Base-by-base conservation (phyloP, 2,329 filamentous ascomycete species). In the Talaromyces sp. region DNA sequence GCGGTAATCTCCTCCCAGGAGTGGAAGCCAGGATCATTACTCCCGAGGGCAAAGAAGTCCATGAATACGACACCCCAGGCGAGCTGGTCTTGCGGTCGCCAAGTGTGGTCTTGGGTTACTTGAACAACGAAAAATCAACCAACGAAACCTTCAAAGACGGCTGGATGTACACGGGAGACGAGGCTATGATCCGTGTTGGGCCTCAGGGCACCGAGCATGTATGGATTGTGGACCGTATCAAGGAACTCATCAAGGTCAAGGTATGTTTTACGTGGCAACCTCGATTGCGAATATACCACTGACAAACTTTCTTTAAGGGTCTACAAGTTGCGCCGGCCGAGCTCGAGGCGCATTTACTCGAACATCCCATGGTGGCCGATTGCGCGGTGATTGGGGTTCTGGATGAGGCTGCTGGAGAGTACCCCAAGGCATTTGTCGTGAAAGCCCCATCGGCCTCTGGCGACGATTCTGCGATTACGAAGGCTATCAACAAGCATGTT, bases 151-250 rank as follows among this genome's bases (percentile, higher is more conserved):
- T 92, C 69, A 81, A 87, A 1, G 87, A 92, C 65, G 81, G 82
- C n/a, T 95, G 91, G 85, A 86, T 96, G 82, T 85, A 84, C 47
- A 96, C 93, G 0, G 93, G 93, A 6, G 93, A 97, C 68, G 91
- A 96, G 72, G 91, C 89, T 0, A 79, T 93, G 3, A 78, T 96
- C 11, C 82, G 83, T 2, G 82, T 84, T 68, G 80, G 85, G 8
- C 82, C 85, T 0, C 78, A 81, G 2, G 91, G 91, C 2, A 79
- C 88, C 65, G 91, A 96, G 74, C 93, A 97, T 70, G 73, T 96
- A 55, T 88, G 92, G 71, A 88, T 97, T 62, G 89, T 92, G 1
- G 93, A 96, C 72, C 86, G 93, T 5, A 88, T 90, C 69, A 90
- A 90, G 77, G 86, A 92, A 70, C 78, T 91, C 57, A 91, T 92